These are phyloP conservation scores for Symbiotaphrina buchneri DNA, from an alignment of 495 filamentous ascomycete genomes.

Conservation along the genomic window DNA sequence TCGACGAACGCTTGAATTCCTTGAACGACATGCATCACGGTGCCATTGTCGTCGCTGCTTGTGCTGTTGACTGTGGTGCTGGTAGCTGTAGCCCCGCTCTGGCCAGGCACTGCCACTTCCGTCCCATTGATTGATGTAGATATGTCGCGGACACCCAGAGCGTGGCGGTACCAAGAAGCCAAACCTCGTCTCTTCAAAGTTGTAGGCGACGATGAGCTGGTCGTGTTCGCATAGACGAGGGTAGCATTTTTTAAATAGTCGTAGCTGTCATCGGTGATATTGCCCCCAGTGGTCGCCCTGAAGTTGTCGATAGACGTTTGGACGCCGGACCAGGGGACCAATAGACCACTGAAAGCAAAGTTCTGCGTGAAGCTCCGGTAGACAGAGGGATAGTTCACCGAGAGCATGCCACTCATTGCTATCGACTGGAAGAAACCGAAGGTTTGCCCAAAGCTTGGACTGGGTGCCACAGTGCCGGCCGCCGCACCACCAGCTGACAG, in stretches of 20 bases:
- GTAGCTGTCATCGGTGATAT: conserved; percentile 60
- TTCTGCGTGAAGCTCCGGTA: conserved; percentile 80
- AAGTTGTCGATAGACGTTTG: conserved; percentile 75
- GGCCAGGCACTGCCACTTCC: conserved; percentile 7
- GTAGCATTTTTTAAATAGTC: conserved; percentile 51
- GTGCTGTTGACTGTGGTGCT: conserved; percentile 11
- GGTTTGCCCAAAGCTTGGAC: conserved; percentile 71
- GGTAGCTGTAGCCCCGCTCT: conserved; percentile 1
- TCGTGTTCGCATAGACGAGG: conserved; percentile 33
- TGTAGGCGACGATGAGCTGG: conserved; percentile 16
- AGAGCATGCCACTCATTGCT: conserved; percentile 90
- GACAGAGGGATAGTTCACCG: conserved; percentile 62
- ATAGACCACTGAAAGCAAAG: conserved; percentile 76
- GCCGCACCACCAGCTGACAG: conserved; percentile 41
- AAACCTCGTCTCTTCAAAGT: conserved; percentile 29
- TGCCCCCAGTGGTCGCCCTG: conserved; percentile 58
- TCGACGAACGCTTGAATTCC: conserved; percentile 60
- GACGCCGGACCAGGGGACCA: conserved; percentile 63
- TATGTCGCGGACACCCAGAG: conserved; percentile 26
- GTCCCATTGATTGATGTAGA: conserved; percentile 27
- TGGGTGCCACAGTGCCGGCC: conserved; percentile 19
- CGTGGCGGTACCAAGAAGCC: conserved; percentile 16
- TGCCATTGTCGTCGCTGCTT: conserved; percentile 10
- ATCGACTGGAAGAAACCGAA: conserved; percentile 83
- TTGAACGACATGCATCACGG: conserved; percentile 25